Base-by-base conservation (phyloP, 1,139 yeast genomes). In the Debaryomyces subglobosus region DNA sequence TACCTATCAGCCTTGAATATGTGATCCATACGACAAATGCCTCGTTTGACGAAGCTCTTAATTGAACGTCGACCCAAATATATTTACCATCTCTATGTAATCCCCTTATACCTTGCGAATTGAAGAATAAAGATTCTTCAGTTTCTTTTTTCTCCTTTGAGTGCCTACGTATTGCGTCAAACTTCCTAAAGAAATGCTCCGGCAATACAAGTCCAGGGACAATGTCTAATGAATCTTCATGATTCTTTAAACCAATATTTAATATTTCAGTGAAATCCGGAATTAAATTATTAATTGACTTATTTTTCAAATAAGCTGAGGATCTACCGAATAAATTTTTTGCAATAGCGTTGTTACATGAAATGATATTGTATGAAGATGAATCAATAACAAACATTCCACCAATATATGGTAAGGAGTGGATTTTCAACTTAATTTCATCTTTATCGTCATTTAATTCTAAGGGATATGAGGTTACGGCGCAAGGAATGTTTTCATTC, bases 1-100 rank as follows among this genome's bases (percentile, higher is more conserved):
- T 20, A 12, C 24, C 56, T 24, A 63, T 53, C 40, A 64, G 66
- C 57, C 90, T 78, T 0, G 96, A 86, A 62, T 88, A 91, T 0
- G 97, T 89, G n/a, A 92, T 77, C 97, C 97, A 92, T 20, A 91
- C 65, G 3, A 89, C 85, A 53, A 80, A 78, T 4, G 84, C 74
- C 29, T 81, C 83, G 18, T 72, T 63, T 20, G 82, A 78, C 16
- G 89, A 75, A 4, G 89, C 89, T 50, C 97, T 76, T 43, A 91
- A 65, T 65, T 92, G 97, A 10, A 89, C 82, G 67, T 92, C 97
- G 38, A 92, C 77, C 49, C 74, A 78, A 8, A 91, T 67, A 1
- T 58, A 49, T 23, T 80, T 72, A 0, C 96, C 96, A 64, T 88
- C 94, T 36, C 82, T 65, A 60, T 89, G 96, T 3, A 71, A 61